A percentile compares a stretch with the other conserved stretches of the same genome.
Evolutionary conservation across 345 rosid genomes (phyloP).

Genomic region (Nephelium lappaceum): DNA sequence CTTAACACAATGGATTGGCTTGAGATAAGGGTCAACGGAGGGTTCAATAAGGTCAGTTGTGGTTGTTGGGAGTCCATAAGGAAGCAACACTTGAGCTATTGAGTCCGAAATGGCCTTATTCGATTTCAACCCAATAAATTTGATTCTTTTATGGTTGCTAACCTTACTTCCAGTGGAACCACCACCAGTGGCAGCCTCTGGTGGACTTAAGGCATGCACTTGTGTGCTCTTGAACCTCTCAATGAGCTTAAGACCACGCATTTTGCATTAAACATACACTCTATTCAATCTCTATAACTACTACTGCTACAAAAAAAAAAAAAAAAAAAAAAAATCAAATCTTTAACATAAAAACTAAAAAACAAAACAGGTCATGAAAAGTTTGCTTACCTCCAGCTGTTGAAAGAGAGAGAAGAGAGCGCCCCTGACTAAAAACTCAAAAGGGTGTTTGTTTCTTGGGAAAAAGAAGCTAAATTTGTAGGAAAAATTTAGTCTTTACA

Average conservation of each 20-base stretch:
- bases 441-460: slow-evolving; percentile 28
- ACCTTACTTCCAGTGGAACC: slow-evolving; percentile 21
- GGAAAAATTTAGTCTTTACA: not conserved
- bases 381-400: slow-evolving; percentile 21
- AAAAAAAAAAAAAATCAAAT: not conserved
- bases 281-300: not conserved
- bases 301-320: too few species aligned
- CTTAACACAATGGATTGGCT: slow-evolving; percentile 62
- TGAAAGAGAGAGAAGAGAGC: slow-evolving; percentile 8
- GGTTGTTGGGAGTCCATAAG: slow-evolving; percentile 70
- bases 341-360: not conserved
- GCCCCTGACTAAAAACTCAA: slow-evolving; percentile 10
- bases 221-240: slow-evolving; percentile 69
- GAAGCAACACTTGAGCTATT: slow-evolving; percentile 48
- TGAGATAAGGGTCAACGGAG: slow-evolving; percentile 66
- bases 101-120: slow-evolving; percentile 44
- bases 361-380: not conserved
- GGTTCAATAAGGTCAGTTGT: slow-evolving; percentile 70
- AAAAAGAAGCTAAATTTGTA: slow-evolving; percentile 18
- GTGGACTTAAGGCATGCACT: slow-evolving; percentile 63
- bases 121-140: slow-evolving; percentile 49
- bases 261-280: slow-evolving; percentile 26
- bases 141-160: slow-evolving; percentile 36
- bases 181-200: slow-evolving; percentile 40
- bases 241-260: slow-evolving; percentile 56